Evolutionary conservation across 441 rosid species (phyloP), one percentile per base, ranked within the genome.

Genomic region (Jatropha podagrica): DNA sequence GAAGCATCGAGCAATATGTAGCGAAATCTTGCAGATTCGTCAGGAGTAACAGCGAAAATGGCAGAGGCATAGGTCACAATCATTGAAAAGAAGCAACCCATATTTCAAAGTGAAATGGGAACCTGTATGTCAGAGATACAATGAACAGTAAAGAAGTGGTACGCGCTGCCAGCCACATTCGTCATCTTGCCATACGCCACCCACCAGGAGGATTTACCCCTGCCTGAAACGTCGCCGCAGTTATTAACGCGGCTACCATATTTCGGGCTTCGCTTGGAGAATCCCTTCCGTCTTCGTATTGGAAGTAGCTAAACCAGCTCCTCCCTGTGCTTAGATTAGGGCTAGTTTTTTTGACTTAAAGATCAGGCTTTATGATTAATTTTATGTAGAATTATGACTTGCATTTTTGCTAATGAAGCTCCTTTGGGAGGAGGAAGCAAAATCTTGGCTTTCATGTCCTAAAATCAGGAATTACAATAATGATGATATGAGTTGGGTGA

Each of bases 81-180:
- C 77, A 74, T 77, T 0, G 82, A 71, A 20, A 42, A 2, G 81
- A 73, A 0, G 81, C 85, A 3, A 81, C 71, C 48, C 70, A 44
- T 11, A 80, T 68, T 55, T 84, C 83, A 14, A 78, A 64, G 61
- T 75, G 82, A 23, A 80, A 76, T 1, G 83, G 85, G 49, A 73
- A 81, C 27, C 18, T 66, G n/a, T 51, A 70, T 4, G 65, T 68
- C 38, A 10, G 13, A 69, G 55, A 76, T 13, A 51, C 5, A 2
- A 69, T 17, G 6, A 69, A 20, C 23, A 61, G 56, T 17, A 69
- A 61, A 3, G 68, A 69, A 1, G 68, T 7, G 10, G 78, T 68
- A 68, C 69, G 26, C 0, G 74, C 73, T 56, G 18, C 77, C 72
- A 0, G 72, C 67, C 5, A 5, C 0, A 13, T 74, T 2, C 52